Percentiles rank a stretch among this genome's conserved stretches.
These are phyloP conservation scores for Aureobasidium sp. DNA, from an alignment of 2,329 filamentous ascomycete species.

Conservation along the genomic window DNA sequence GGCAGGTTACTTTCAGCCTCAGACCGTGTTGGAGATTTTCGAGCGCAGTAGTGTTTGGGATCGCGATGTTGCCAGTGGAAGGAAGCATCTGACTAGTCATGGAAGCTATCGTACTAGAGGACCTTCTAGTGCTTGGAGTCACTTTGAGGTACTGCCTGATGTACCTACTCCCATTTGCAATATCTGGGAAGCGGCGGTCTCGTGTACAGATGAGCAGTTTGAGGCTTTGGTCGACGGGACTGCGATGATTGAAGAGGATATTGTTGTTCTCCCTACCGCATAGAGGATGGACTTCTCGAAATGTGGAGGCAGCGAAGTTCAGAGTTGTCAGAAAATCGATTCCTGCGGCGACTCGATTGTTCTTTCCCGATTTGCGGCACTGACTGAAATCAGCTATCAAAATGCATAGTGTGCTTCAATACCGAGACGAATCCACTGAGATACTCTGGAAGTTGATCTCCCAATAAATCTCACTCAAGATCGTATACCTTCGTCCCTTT, in stretches of 20 bases:
- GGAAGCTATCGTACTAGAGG: neutral
- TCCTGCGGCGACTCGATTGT: too few species aligned
- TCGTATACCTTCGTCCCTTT: too few species aligned
- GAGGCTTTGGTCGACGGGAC: neutral
- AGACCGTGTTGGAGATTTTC: constrained; percentile 62
- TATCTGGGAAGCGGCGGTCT: neutral
- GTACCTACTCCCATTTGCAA: neutral
- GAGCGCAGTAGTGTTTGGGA: constrained; percentile 53
- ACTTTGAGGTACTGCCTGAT: neutral
- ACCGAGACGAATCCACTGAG: too few species aligned
- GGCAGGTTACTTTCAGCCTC: constrained; percentile 60
- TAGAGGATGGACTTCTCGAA: too few species aligned
- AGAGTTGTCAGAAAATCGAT: too few species aligned
- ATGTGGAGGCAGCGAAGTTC: too few species aligned
- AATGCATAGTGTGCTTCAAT: too few species aligned
- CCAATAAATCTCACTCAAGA: too few species aligned
- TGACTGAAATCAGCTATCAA: too few species aligned
- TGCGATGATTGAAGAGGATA: neutral
- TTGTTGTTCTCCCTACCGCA: neutral
- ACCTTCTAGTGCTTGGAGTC: neutral
- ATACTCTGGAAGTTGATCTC: too few species aligned
- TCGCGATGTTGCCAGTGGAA: constrained; percentile 63
- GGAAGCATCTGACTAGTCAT: constrained; percentile 14
- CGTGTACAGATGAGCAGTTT: neutral
- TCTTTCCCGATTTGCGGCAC: too few species aligned